Evolutionary conservation across 2,329 filamentous ascomycete species (phyloP).

Genomic region (Aspergillus clavatus): DNA sequence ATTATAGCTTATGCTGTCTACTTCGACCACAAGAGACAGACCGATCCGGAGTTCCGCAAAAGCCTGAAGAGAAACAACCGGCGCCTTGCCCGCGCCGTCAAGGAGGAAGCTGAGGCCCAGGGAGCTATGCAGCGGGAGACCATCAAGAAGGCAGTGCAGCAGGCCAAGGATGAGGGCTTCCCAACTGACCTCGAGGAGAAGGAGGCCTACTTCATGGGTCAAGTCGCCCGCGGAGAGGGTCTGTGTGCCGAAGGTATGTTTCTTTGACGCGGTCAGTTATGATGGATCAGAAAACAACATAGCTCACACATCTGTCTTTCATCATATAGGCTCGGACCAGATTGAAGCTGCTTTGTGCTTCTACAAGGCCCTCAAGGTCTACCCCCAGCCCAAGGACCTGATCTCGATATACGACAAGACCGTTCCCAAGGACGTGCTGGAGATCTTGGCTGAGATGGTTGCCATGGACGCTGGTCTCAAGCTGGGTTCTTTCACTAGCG

Average conservation of each 20-base stretch:
- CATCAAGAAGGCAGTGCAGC: constrained; percentile 70
- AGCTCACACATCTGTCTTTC: constrained; percentile 10
- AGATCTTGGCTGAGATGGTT: constrained; percentile 97
- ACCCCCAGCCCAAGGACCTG: constrained; percentile 85
- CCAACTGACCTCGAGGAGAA: constrained; percentile 85
- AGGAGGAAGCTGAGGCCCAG: constrained; percentile 45
- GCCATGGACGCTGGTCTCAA: constrained; percentile 75
- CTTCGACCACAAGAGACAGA: constrained; percentile 62
- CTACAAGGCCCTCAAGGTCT: constrained; percentile 98
- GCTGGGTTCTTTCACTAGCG: constrained; percentile 47
- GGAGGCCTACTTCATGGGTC: constrained; percentile 94
- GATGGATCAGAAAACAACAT: not conserved
- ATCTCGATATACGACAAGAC: constrained; percentile 99
- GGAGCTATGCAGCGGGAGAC: constrained; percentile 52
- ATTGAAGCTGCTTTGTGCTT: constrained; percentile 89
- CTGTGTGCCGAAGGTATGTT: constrained; percentile 74
- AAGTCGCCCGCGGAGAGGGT: constrained; percentile 82
- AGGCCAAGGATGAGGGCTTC: constrained; percentile 87
- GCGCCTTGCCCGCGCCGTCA: constrained; percentile 43
- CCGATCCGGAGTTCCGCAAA: constrained; percentile 59
- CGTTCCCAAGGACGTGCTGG: constrained; percentile 92
- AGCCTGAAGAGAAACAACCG: constrained; percentile 50
- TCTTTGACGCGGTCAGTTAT: constrained; percentile 2
- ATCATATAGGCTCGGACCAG: constrained; percentile 41
- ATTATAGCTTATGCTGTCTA: constrained; percentile 57